Percentiles rank a stretch among this genome's conserved stretches.
Conservation (phyloP, 225 moss, liverwort and hornwort species). For the Thuidium tamariscinum region DNA sequence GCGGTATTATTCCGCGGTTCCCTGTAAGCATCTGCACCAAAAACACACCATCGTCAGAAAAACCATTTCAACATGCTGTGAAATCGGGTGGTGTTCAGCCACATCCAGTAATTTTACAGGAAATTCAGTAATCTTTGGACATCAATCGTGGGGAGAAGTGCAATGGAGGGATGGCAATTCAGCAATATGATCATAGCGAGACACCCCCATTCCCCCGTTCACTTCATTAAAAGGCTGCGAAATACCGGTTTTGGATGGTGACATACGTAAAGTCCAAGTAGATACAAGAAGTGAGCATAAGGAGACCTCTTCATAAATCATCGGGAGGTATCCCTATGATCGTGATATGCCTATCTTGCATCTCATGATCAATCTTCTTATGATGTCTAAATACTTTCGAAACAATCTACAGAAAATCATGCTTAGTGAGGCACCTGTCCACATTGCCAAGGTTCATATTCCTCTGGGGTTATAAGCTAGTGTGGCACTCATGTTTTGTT, state of each 20-base stretch:
- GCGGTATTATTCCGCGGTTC: conserved; percentile 33
- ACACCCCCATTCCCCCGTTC: neutral
- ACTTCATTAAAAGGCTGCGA: neutral
- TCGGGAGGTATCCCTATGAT: neutral
- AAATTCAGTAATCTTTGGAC: neutral
- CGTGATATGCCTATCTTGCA: neutral
- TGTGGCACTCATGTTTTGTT: neutral
- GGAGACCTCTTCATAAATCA: neutral
- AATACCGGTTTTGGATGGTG: neutral
- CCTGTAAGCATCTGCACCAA: conserved; percentile 64
- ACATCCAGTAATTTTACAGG: neutral
- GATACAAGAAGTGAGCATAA: neutral
- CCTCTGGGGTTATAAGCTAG: neutral
- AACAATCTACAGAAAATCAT: neutral
- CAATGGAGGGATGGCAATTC: neutral
- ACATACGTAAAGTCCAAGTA: neutral
- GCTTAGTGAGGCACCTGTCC: neutral
- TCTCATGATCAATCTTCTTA: neutral
- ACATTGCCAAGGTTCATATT: neutral
- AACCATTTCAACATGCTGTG: neutral
- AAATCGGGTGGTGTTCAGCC: neutral
- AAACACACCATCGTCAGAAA: neutral
- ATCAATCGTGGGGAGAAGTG: neutral
- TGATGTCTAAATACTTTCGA: no score
- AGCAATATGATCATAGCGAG: neutral